Conservation (phyloP, 2,329 filamentous ascomycete species). For the Pseudovirgaria hyperparasitica region DNA sequence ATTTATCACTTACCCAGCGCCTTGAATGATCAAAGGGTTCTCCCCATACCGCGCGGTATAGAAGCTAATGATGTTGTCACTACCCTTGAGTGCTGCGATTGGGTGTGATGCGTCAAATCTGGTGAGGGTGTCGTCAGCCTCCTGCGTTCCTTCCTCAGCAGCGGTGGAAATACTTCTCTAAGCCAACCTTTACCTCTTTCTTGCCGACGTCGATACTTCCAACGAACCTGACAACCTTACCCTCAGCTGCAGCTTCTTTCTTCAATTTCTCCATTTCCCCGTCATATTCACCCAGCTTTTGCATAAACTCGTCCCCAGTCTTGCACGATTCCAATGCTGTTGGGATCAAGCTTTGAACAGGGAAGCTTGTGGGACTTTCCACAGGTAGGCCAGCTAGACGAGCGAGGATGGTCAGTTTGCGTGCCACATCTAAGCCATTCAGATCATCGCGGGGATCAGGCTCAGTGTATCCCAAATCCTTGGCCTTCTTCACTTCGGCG, state of each 20-base stretch:
- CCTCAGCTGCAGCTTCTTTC: slow-evolving; percentile 67
- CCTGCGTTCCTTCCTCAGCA: not conserved
- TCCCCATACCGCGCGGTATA: slow-evolving; percentile 89
- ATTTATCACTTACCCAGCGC: slow-evolving; percentile 47
- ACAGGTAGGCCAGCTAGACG: slow-evolving; percentile 72
- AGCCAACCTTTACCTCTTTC: slow-evolving; percentile 76
- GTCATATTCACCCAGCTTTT: slow-evolving; percentile 70
- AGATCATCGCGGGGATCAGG: slow-evolving; percentile 77
- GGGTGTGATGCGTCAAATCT: slow-evolving; percentile 64
- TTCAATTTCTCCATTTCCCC: slow-evolving; percentile 82
- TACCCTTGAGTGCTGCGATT: slow-evolving; percentile 89
- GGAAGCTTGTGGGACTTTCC: slow-evolving; percentile 75
- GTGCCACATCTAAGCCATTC: slow-evolving; percentile 81
- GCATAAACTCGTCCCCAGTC: slow-evolving; percentile 76
- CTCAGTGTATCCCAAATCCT: slow-evolving; percentile 85
- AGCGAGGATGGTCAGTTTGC: slow-evolving; percentile 90
- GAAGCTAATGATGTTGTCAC: slow-evolving; percentile 98
- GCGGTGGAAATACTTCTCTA: slow-evolving; percentile 55
- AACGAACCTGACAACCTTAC: slow-evolving; percentile 88
- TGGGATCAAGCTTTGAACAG: slow-evolving; percentile 87
- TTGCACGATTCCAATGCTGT: slow-evolving; percentile 65
- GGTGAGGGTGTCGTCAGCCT: not conserved
- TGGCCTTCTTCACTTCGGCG: slow-evolving; percentile 81
- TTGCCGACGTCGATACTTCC: slow-evolving; percentile 80
- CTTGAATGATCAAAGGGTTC: slow-evolving; percentile 89